Conservation (phyloP, 768 basidiomycete species). For the Rhodosporidiobolus odoratus region DNA sequence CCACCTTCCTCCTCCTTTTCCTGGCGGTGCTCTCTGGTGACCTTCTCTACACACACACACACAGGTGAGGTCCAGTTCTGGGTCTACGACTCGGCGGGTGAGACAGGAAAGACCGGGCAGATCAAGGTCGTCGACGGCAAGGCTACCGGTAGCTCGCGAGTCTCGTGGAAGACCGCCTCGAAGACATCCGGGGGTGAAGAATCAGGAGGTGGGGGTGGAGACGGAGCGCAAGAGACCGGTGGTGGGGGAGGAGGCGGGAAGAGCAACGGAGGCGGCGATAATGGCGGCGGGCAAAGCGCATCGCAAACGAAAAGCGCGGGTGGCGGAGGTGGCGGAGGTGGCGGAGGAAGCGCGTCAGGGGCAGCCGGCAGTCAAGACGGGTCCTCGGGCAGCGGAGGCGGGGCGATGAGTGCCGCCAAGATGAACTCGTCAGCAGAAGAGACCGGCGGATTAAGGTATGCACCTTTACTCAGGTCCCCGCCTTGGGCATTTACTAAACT, state of each 20-base stretch:
- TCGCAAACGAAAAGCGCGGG: not conserved
- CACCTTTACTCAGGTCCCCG: not conserved
- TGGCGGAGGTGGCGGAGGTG: not conserved
- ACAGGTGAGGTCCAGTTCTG: constrained; percentile 7
- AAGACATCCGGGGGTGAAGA: not conserved
- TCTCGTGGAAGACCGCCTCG: not conserved
- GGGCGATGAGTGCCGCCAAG: not conserved
- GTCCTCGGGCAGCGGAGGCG: too few species aligned
- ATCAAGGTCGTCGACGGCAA: not conserved
- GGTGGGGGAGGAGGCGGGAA: not conserved
- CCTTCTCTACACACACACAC: not conserved
- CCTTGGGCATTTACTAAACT: not conserved
- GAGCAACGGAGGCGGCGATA: not conserved
- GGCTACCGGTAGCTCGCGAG: not conserved
- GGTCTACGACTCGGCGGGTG: constrained; percentile 1
- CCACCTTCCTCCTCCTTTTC: not conserved
- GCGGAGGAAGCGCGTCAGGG: not conserved
- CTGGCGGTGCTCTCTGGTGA: not conserved
- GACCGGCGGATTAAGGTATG: not conserved
- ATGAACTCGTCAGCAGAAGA: not conserved
- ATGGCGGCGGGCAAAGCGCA: too few species aligned
- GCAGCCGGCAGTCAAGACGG: too few species aligned
- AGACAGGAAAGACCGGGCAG: not conserved
- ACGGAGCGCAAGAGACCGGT: not conserved
- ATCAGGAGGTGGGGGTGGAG: not conserved